Conservation (phyloP, 2,329 filamentous ascomycete species). For the Pleomassaria siparia region DNA sequence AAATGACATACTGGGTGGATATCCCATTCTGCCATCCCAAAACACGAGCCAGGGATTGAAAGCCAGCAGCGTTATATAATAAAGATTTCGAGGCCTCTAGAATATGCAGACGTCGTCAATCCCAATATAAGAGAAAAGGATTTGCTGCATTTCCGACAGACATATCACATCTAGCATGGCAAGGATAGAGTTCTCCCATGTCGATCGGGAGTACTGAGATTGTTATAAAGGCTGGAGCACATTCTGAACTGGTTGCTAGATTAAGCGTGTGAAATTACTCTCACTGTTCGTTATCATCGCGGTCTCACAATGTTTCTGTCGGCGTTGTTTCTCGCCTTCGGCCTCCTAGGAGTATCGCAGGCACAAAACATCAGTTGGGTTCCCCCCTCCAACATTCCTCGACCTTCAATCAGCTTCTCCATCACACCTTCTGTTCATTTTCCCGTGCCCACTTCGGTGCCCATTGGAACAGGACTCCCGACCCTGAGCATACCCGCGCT, state of each 20-base stretch:
- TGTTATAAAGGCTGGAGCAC: background rate
- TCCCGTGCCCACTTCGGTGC: constrained; percentile 2
- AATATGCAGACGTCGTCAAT: background rate
- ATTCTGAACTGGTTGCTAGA: background rate
- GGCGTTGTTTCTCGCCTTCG: constrained; percentile 4
- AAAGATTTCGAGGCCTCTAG: background rate
- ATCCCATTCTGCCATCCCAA: constrained; percentile 3
- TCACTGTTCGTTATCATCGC: background rate
- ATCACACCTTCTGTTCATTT: constrained; percentile 1
- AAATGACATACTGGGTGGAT: constrained; percentile 7
- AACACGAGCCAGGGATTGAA: background rate
- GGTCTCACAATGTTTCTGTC: constrained; percentile 5
- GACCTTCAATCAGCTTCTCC: constrained; percentile 4
- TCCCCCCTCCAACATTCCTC: constrained; percentile 8
- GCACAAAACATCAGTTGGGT: constrained; percentile 5
- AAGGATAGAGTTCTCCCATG: background rate
- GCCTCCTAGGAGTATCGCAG: constrained; percentile 4
- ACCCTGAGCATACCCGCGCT: background rate
- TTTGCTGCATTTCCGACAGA: too few species aligned
- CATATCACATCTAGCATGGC: background rate
- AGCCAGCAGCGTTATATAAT: background rate
- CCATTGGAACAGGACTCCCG: background rate
- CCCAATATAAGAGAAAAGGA: too few species aligned
- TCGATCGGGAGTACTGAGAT: background rate
- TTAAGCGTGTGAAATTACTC: background rate